Conservation (phyloP, 192 early-diverging fungal genomes). For the Allomyces javanicus region DNA sequence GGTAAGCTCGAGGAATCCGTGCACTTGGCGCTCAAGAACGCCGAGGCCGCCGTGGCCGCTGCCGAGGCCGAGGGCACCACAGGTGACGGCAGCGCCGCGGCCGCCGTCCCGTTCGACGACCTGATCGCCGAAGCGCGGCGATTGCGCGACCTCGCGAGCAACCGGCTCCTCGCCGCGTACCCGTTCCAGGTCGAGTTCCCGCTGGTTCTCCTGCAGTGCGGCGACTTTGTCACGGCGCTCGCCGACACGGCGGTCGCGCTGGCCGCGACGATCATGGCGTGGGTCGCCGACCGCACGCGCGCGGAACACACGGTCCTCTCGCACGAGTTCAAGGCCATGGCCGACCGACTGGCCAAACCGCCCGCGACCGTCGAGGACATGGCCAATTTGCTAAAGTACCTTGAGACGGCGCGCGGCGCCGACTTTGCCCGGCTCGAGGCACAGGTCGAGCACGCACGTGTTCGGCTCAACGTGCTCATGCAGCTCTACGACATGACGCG, state of each 20-base stretch:
- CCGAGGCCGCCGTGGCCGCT: background rate
- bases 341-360: conserved; percentile 15
- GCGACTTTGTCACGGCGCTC: conserved; percentile 24
- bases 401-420: conserved; percentile 20
- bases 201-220: conserved; percentile 28
- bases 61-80: background rate
- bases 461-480: conserved; percentile 40
- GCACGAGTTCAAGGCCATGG: conserved; percentile 24
- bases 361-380: conserved; percentile 38
- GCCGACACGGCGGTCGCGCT: conserved; percentile 22
- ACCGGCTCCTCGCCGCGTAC: conserved; percentile 24
- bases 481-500: conserved; percentile 27
- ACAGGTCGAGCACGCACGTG: conserved; percentile 32
- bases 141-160: conserved; percentile 16
- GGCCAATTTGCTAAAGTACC: conserved; percentile 32
- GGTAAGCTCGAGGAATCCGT: background rate
- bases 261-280: conserved; percentile 23
- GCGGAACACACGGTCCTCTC: conserved; percentile 10
- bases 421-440: conserved; percentile 27
- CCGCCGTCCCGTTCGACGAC: background rate
- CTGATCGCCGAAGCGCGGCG: background rate
- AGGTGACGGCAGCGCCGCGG: background rate
- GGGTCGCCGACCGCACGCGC: conserved; percentile 17
- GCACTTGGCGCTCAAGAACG: background rate
- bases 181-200: conserved; percentile 30